Evolutionary conservation across 1,139 yeast genomes (phyloP), one percentile per base, ranked within the genome.

Genomic region (Magnusiomyces magnusii): DNA sequence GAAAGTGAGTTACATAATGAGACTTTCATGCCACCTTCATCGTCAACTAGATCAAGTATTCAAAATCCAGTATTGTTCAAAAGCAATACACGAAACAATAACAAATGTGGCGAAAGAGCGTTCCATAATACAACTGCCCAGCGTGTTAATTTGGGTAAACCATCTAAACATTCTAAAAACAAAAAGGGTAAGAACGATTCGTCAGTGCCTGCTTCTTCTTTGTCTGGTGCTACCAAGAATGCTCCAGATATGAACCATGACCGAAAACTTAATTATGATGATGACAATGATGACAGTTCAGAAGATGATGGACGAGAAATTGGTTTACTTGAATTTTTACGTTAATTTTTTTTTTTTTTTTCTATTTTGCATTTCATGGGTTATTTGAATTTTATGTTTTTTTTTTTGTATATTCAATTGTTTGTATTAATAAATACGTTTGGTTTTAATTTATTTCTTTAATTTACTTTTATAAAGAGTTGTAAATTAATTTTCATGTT

Each of bases 311-410:
- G 58, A 55, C 2, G 60, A 47, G 58, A 59, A 31, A 57, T 62
- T 58, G 65, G 63, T 55, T 51, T 64, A 23, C 52, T 64, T 56
- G 66, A 64, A 47, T 64, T 64, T 56, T 49, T 64, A 54, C 56
- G 61, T 24, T 61, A 54, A 54, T 24, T 21, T 10, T 21, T 54
- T 23, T 34, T 27, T 34, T 49, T 19, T 49, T 15, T 50, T 24
- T 21, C 21, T 39, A n/a, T n/a, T n/a, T n/a, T n/a, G n/a, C n/a
- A n/a, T n/a, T n/a, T n/a, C n/a, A n/a, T n/a, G n/a, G n/a, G n/a
- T n/a, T n/a, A n/a, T n/a, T n/a, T n/a, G 17, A 41, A 50, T 10
- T 49, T 19, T 42, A 49, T 21, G 21, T 55, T 21, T 23, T 21
- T 28, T 25, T 36, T 47, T 57, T 55, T 47, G 36, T 24, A 25